Conservation (phyloP, 225 moss, liverwort and hornwort genomes). For the Straminergon stramineum region DNA sequence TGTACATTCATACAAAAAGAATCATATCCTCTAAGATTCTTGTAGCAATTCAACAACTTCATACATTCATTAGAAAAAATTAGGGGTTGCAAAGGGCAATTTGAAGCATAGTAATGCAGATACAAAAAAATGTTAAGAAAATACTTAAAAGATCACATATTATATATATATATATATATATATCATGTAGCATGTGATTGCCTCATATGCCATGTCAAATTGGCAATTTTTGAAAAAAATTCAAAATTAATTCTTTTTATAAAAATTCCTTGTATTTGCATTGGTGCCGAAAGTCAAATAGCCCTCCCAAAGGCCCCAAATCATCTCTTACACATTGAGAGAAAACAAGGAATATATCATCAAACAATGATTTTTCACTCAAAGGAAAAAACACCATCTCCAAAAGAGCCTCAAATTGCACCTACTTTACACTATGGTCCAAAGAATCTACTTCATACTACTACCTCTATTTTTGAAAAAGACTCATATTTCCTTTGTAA, state of each 20-base stretch:
- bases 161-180: background rate
- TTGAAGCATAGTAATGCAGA: background rate
- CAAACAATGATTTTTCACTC: background rate
- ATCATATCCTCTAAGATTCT: accelerated
- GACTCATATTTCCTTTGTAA: too few species aligned
- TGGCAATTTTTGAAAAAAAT: too few species aligned
- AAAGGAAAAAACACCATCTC: background rate
- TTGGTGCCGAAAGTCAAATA: accelerated
- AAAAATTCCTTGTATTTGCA: background rate
- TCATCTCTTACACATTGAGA: background rate
- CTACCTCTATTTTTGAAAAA: too few species aligned
- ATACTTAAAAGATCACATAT: too few species aligned
- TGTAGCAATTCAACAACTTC: background rate
- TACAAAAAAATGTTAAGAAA: background rate
- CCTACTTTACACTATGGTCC: background rate
- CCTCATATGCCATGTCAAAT: too few species aligned
- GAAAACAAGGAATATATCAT: background rate
- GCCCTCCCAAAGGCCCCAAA: accelerated
- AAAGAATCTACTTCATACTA: background rate
- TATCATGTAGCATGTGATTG: background rate
- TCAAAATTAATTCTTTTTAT: too few species aligned
- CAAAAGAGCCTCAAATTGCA: background rate
- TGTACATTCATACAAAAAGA: background rate
- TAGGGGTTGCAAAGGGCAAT: accelerated
- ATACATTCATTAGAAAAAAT: background rate